Base-by-base conservation (phyloP, 805 yeast species). In the Myxozyma neotropica region DNA sequence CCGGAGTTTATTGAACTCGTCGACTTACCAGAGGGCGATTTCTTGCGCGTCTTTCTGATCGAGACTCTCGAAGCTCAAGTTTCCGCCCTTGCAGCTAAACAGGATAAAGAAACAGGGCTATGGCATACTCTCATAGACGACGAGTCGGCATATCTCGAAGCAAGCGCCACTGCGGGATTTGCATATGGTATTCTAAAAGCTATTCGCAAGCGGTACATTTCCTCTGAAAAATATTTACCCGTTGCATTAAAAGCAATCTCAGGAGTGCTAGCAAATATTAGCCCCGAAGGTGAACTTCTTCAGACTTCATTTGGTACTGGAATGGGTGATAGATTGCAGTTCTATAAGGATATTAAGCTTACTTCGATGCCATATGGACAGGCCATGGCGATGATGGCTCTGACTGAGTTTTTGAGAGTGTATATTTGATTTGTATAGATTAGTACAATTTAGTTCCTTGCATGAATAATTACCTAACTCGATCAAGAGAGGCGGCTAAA, bases 301-400 rank as follows among this genome's bases (percentile, higher is more conserved):
- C 71, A 73, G 40, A 74, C 77, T 31, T 73, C 76, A 2, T 74
- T 73, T 54, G 77, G 77, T 29, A 74, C 77, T 4, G 75, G 74
- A 13, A 73, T 74, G 74, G 76, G 76, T 17, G 68, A 68, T 36
- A 58, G 57, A 49, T 63, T 73, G 50, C 75, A 73, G 61, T 73
- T 72, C 43, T 73, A 73, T 57, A 72, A 68, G 60, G 74, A 73
- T 45, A 73, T 73, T 55, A 74, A 74, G 24, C 67, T 73, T 44
- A 73, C 76, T 2, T 62, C 69, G 7, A 73, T 73, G 76, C 75
- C 75, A 6, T 73, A 73, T 57, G 76, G 76, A 0, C 75, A 73
- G 58, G 76, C 76, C 8, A 71, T 73, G 75, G 76, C 75, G n/a
- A 73, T 73, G 55, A 73, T 73, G 73, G 75, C 75, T 4, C 58